Conservation (phyloP, 805 yeast species). For the Candida tibetensis region DNA sequence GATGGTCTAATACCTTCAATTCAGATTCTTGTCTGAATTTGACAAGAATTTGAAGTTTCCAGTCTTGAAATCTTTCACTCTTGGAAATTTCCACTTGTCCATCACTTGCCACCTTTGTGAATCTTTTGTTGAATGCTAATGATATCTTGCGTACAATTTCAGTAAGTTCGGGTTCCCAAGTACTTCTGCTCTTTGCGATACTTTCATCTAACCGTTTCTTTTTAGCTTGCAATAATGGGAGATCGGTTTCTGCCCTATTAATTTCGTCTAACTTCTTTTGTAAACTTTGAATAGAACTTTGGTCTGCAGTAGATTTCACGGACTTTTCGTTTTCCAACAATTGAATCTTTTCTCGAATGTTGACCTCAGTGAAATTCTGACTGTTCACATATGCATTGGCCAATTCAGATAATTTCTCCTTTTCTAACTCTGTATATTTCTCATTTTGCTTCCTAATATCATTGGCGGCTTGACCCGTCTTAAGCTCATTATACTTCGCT, state of each 20-base stretch:
- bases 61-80: conserved; percentile 56
- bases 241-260: conserved; percentile 27
- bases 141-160: conserved; percentile 56
- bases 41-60: conserved; percentile 84
- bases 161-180: conserved; percentile 65
- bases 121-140: conserved; percentile 59
- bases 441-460: conserved; percentile 33
- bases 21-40: conserved; percentile 77
- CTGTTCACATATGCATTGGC: conserved; percentile 36
- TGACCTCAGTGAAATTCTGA: conserved; percentile 36
- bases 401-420: conserved; percentile 35
- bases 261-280: conserved; percentile 34
- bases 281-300: conserved; percentile 39
- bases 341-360: conserved; percentile 39
- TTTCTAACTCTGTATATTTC: conserved; percentile 38
- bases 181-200: conserved; percentile 36
- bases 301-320: conserved; percentile 36
- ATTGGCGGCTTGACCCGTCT: conserved; percentile 39
- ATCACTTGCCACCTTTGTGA: conserved; percentile 75
- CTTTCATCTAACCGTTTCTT: conserved; percentile 27
- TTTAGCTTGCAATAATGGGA: conserved; percentile 36
- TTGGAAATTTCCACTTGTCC: conserved; percentile 72
- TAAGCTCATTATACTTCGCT: conserved; percentile 35
- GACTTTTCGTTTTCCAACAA: conserved; percentile 47
- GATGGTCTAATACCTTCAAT: conserved; percentile 72